Conservation (phyloP, 768 basidiomycete genomes). For the Podaxis mareebaensis region DNA sequence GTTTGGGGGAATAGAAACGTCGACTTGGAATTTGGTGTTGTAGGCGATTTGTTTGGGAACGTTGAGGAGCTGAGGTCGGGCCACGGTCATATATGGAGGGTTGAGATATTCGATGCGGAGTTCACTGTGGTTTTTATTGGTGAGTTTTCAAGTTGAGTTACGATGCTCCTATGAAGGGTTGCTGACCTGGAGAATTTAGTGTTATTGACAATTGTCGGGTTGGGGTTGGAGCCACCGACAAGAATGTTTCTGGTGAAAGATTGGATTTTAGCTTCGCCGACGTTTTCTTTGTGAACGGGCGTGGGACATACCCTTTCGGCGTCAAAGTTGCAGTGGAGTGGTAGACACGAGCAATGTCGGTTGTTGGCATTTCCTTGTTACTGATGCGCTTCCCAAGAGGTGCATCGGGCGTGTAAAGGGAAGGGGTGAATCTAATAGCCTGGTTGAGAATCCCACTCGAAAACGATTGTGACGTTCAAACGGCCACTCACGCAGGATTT, state of each 20-base stretch:
- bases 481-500: constrained; percentile 27
- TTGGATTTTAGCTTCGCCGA: not conserved
- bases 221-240: constrained; percentile 49
- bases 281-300: not conserved
- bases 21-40: constrained; percentile 35
- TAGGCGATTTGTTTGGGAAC: constrained; percentile 38
- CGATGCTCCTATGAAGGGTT: not conserved
- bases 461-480: too few relatives aligned
- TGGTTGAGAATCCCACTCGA: not conserved
- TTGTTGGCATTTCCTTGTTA: constrained; percentile 43
- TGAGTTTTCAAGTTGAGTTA: not conserved
- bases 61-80: constrained; percentile 34
- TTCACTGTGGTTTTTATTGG: constrained; percentile 26
- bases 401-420: constrained; percentile 47
- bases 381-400: constrained; percentile 45
- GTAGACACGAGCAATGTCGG: constrained; percentile 55
- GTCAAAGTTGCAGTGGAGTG: constrained; percentile 62
- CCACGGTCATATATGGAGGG: constrained; percentile 42
- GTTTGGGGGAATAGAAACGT: constrained; percentile 31
- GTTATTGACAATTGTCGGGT: constrained; percentile 28
- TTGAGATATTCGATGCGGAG: constrained; percentile 44
- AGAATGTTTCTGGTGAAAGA: constrained; percentile 26
- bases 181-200: constrained; percentile 27
- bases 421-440: constrained; percentile 34
- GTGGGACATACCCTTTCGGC: constrained; percentile 44